Evolutionary conservation across 2,329 filamentous ascomycete species (phyloP), one percentile per base, ranked within the genome.

Genomic region (Capronia americana): DNA sequence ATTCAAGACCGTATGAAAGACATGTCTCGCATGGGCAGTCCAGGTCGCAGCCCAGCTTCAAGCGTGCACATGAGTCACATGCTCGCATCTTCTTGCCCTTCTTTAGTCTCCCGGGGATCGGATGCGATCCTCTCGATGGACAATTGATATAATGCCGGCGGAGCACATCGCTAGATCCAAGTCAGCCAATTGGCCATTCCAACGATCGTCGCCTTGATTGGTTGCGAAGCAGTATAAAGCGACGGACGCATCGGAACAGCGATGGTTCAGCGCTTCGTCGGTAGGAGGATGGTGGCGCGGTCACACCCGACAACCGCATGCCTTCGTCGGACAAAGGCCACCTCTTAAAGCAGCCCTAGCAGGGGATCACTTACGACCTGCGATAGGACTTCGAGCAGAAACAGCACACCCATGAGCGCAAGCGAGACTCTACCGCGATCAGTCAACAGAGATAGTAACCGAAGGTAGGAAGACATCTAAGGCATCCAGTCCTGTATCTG

Each of bases 21-120:
- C 60, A 63, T 23, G 60, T 63, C 28, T 63, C 60, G 41, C 60
- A 63, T 32, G 60, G 60, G 38, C 51, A 57, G 24, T 63, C 60
- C 30, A 63, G 32, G 26, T 63, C 60, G 34, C 60, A 63, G 6
- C 53, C 51, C 17, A 63, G 26, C 48, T 63, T 63, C 14, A 57
- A 30, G 8, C 60, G 60, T n/a, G 60, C 60, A 57, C 60, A 63
- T 50, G 60, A 28, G 41, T 63, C 60, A 23, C 60, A 63, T 44
- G 60, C 60, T 57, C 51, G 38, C 11, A 41, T 56, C 28, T 63
- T 63, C 53, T 63, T 63, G 20, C 60, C 60, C 56, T 63, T 63
- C 60, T 63, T 63, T 1, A 63, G 60, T 34, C 30, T 56, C 28
- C 44, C 60, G 6, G 60, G 60, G n/a, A 63, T 63, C 14, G 60